Base-by-base conservation (phyloP, 83 land plant genomes). In the Thuja plicata region DNA sequence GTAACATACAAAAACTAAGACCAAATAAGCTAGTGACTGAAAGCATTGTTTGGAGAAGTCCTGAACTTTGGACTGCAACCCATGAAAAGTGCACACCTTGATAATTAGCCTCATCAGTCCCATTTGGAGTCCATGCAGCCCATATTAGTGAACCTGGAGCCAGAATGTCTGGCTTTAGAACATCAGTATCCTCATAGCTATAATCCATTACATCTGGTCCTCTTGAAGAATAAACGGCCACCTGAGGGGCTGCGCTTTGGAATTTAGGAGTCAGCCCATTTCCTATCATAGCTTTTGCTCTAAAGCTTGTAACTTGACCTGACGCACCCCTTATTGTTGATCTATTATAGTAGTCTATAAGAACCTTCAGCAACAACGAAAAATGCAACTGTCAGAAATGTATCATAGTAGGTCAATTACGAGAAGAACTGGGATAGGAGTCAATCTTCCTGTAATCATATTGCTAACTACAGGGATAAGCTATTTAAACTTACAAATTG, bases 61-160 rank as follows among this genome's bases (percentile, higher is more conserved):
- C 30, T 3, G 43, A 82, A 40, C n/a, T 45, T 43, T 82, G 17
- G 15, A 46, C 45, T 80, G 54, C 50, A 83, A 48, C 57, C 86
- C 12, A 84, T 46, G 17, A 30, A n/a, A 83, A 43, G 85, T 46
- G 15, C 87, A 87, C 93, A 98, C 99, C 99, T 52, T 90, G 60
- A 86, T 94, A 98, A 84, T 97, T 91, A 46, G 94, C 87, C 48
- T 98, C 97, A 91, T 98, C 99, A 4, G 95, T 96, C 34, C 99
- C 97, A 92, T 92, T 93, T 48, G 99, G 97, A 70, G 99, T 90
- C 99, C 99, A 98, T 17, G 99, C 99, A 52, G 96, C 96, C 99
- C 99, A 98, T 88, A 98, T 98, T 7, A 98, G 94, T 84, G 93
- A 92, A 41, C 99, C 99, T 66, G 99, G 99, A 86, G 99, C 99